Conservation (phyloP, 108 stramenopile species). For the Seminavis robusta region DNA sequence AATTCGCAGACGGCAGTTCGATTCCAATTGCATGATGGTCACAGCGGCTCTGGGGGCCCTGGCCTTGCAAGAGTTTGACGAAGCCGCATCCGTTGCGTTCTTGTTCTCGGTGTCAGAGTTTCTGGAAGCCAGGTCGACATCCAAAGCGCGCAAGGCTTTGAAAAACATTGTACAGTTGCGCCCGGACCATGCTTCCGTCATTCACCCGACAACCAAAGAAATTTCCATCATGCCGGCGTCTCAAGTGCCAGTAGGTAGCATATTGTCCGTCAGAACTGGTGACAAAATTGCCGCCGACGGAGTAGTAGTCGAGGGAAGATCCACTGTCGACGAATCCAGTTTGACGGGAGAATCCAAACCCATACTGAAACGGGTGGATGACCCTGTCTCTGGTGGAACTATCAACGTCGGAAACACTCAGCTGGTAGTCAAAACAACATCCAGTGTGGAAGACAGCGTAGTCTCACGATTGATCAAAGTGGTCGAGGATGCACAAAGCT, state of each 20-base stretch:
- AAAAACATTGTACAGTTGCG: conserved; percentile 59
- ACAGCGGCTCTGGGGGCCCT: conserved; percentile 82
- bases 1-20: conserved; percentile 49
- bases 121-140: conserved; percentile 70
- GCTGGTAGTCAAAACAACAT: conserved; percentile 63
- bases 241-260: conserved; percentile 63
- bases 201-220: conserved; percentile 46
- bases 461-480: conserved; percentile 72
- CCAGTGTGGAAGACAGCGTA: conserved; percentile 75
- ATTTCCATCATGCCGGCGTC: conserved; percentile 72
- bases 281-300: conserved; percentile 95
- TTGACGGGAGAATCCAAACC: conserved; percentile 89
- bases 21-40: conserved; percentile 93
- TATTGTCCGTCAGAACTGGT: conserved; percentile 85
- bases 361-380: conserved; percentile 58
- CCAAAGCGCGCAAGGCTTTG: conserved; percentile 71
- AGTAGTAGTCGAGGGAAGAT: conserved; percentile 76
- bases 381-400: conserved; percentile 74
- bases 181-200: conserved; percentile 82
- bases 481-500: conserved; percentile 85
- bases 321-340: conserved; percentile 89
- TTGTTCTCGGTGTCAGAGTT: conserved; percentile 81
- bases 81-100: conserved; percentile 86
- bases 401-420: conserved; percentile 76
- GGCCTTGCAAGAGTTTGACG: conserved; percentile 67